phyloP scores from a whole-genome alignment of 345 rosid species.

The Cardiospermum halicacabum region DNA sequence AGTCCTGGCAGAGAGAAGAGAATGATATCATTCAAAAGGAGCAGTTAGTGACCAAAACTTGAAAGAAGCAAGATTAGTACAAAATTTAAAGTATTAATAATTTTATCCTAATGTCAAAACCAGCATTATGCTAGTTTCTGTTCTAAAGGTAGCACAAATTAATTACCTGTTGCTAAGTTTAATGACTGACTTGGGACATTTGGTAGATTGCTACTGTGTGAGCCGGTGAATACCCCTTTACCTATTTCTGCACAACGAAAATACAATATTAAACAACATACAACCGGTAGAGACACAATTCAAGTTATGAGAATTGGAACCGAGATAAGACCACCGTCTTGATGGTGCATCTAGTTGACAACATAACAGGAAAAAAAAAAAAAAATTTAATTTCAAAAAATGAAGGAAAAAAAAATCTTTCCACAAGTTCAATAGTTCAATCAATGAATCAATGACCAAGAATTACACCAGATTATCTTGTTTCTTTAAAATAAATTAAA shows the following conservation, averaged over 20 bases:
- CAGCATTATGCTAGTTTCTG: background rate
- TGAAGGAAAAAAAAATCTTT: too few relatives aligned
- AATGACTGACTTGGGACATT: slow-evolving; percentile 25
- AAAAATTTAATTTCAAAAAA: too few relatives aligned
- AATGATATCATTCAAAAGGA: background rate
- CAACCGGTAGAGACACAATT: slow-evolving; percentile 8
- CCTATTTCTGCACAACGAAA: slow-evolving; percentile 28
- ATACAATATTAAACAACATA: slow-evolving; percentile 1
- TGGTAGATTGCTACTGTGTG: slow-evolving; percentile 22
- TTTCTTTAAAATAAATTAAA: too few relatives aligned
- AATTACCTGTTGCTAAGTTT: slow-evolving; percentile 36
- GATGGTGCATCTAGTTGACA: too few relatives aligned
- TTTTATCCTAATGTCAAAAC: background rate
- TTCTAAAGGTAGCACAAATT: slow-evolving; percentile 1
- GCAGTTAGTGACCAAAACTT: background rate
- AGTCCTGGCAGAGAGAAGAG: slow-evolving; percentile 36
- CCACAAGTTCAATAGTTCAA: background rate
- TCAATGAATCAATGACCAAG: background rate
- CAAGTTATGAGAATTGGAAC: background rate
- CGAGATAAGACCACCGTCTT: background rate
- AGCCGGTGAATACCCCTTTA: slow-evolving; percentile 26
- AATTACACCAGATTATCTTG: background rate
- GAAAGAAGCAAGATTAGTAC: background rate
- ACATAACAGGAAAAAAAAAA: too few relatives aligned
- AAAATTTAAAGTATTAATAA: background rate